Evolutionary conservation across 2,329 filamentous ascomycete species (phyloP).

Genomic region (Dactylonectria estremocensis): DNA sequence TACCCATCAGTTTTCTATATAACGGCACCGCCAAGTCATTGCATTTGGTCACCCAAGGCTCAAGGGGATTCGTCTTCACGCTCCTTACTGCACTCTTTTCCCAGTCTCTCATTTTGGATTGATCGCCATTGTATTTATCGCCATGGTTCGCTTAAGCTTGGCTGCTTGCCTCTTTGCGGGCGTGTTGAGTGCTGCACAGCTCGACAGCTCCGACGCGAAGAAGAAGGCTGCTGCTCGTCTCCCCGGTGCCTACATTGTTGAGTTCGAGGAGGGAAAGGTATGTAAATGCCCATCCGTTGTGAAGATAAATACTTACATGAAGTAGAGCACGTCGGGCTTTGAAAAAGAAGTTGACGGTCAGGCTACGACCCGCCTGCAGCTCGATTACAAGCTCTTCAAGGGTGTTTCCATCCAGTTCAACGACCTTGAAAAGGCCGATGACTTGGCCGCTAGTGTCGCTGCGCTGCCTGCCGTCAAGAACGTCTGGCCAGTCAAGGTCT

Average conservation of each 20-base stretch:
- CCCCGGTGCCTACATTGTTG: slow-evolving; percentile 67
- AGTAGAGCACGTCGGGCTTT: slow-evolving; percentile 59
- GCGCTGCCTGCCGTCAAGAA: slow-evolving; percentile 62
- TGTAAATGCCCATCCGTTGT: slow-evolving; percentile 27
- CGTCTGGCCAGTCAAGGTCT: slow-evolving; percentile 64
- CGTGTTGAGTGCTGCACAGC: slow-evolving; percentile 48
- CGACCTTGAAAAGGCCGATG: slow-evolving; percentile 60
- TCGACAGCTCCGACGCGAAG: slow-evolving; percentile 41
- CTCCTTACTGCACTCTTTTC: background rate
- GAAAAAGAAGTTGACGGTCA: slow-evolving; percentile 54
- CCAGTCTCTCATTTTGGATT: slow-evolving; percentile 7
- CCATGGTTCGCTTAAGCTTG: slow-evolving; percentile 56
- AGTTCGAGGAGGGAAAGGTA: slow-evolving; percentile 67
- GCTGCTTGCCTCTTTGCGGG: slow-evolving; percentile 55
- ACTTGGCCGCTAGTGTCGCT: slow-evolving; percentile 59
- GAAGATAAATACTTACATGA: background rate
- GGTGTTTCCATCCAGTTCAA: slow-evolving; percentile 69
- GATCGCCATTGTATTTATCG: slow-evolving; percentile 5
- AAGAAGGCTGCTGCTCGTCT: slow-evolving; percentile 49
- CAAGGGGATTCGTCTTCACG: background rate
- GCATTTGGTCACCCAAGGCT: background rate
- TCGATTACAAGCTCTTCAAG: slow-evolving; percentile 68
- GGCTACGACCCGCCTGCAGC: slow-evolving; percentile 62
- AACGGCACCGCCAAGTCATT: background rate
- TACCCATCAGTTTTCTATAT: background rate